Evolutionary conservation across 805 yeast genomes (phyloP), one percentile per base, ranked within the genome.

Genomic region (Yamadazyma endophytica): DNA sequence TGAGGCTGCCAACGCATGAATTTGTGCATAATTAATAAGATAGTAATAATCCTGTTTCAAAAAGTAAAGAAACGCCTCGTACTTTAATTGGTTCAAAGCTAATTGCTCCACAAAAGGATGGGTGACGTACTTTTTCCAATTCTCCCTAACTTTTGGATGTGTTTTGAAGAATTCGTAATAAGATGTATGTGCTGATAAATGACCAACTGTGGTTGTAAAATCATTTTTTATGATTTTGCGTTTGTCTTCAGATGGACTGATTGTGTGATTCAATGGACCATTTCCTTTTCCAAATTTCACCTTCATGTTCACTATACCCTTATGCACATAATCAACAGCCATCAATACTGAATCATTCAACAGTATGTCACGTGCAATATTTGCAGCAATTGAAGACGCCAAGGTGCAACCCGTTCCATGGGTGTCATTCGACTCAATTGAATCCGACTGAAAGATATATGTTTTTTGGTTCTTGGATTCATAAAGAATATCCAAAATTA

Each of bases 351-450:
- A 64, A 2, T 64, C 65, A 3, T 44, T 40, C 6, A 84, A 46
- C 0, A 61, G 20, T 21, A 49, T 42, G 0, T 79, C 80, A 21
- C 64, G 64, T 3, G 95, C 89, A 16, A 86, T 44, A 43, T 82
- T 76, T 2, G 92, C 77, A 0, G 92, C 79, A 40, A 88, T 80
- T 0, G 95, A 70, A 1, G 95, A 79, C 0, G 94, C 77, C 30
- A 88, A 63, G 0, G 96, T 83, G 56, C 96, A 88, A 1, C 96
- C 96, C 3, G 96, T 85, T 9, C 96, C 96, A 53, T 88, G 96
- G 1, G 85, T 77, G 47, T 80, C 74, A 2, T 56, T 53, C 0
- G 87, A 63, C 5, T 58, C 46, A 3, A 69, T 49, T 33, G 49
- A 68, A 1, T 52, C 56, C 13, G 81, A 78, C 31, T 62, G 66